Percentiles rank a stretch among this genome's conserved stretches.
Evolutionary conservation across 805 yeast genomes (phyloP).

Genomic region (Myxozyma geophila): DNA sequence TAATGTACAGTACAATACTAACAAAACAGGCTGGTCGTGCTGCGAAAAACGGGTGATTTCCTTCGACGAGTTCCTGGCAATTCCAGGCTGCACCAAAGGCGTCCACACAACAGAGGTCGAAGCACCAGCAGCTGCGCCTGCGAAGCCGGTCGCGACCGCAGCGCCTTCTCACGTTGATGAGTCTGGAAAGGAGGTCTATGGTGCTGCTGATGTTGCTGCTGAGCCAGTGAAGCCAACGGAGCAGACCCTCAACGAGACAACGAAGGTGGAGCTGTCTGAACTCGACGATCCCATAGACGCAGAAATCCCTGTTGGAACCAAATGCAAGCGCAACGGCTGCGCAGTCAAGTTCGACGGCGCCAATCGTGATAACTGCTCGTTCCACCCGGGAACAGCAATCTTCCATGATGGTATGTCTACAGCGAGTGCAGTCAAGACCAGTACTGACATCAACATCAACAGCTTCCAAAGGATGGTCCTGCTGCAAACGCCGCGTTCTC

Average conservation of each 20-base stretch:
- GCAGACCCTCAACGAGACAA: conserved; percentile 21
- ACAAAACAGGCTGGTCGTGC: conserved; percentile 38
- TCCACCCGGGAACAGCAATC: conserved; percentile 39
- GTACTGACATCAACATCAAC: not conserved
- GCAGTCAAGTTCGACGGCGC: conserved; percentile 29
- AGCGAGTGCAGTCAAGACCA: not conserved
- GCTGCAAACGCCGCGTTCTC: conserved; percentile 39
- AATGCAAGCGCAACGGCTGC: conserved; percentile 39
- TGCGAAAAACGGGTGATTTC: conserved; percentile 39
- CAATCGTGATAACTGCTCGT: conserved; percentile 35
- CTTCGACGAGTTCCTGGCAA: conserved; percentile 38
- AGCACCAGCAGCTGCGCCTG: conserved; percentile 17
- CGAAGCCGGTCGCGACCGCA: conserved; percentile 4
- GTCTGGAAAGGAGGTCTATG: conserved; percentile 35
- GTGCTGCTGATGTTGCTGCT: not conserved
- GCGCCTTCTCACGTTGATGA: conserved; percentile 26
- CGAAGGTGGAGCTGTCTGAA: conserved; percentile 9
- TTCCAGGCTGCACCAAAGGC: conserved; percentile 39
- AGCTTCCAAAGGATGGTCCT: conserved; percentile 41
- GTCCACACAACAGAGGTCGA: conserved; percentile 36
- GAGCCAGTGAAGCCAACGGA: conserved; percentile 24
- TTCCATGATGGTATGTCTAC: conserved; percentile 36
- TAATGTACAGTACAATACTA: not conserved
- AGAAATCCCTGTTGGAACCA: conserved; percentile 36
- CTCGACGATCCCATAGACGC: conserved; percentile 39